Evolutionary conservation across 2,329 filamentous ascomycete species (phyloP).

Genomic region (Fusarium denticulatum): DNA sequence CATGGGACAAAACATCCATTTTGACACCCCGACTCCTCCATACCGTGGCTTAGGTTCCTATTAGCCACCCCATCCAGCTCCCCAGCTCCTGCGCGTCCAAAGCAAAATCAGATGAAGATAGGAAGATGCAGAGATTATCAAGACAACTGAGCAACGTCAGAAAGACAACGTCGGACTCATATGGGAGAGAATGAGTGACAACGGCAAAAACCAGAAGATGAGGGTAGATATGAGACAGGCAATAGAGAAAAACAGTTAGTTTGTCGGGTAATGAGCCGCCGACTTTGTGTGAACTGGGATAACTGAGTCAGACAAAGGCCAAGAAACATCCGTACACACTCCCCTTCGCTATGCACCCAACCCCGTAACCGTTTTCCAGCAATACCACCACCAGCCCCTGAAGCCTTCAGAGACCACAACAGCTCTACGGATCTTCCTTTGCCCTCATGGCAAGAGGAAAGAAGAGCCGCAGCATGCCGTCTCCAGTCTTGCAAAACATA

Average conservation of each 20-base stretch:
- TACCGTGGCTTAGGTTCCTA: slow-evolving; percentile 30
- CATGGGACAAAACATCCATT: slow-evolving; percentile 35
- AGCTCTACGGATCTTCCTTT: neutral
- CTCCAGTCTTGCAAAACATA: slow-evolving; percentile 48
- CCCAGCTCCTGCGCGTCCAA: slow-evolving; percentile 43
- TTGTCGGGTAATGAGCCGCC: slow-evolving; percentile 36
- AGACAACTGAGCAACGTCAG: slow-evolving; percentile 22
- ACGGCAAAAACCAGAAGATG: slow-evolving; percentile 25
- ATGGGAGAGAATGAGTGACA: slow-evolving; percentile 17
- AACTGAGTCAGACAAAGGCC: slow-evolving; percentile 50
- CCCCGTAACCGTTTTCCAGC: slow-evolving; percentile 55
- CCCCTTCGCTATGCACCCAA: slow-evolving; percentile 57
- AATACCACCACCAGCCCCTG: slow-evolving; percentile 47
- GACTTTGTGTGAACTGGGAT: slow-evolving; percentile 45
- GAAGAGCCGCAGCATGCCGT: slow-evolving; percentile 5
- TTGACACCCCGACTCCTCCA: slow-evolving; percentile 46
- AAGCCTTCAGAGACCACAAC: slow-evolving; percentile 7
- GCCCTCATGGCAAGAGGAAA: slow-evolving; percentile 3
- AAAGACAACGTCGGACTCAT: slow-evolving; percentile 20
- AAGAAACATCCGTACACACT: slow-evolving; percentile 55
- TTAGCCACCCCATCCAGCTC: slow-evolving; percentile 42
- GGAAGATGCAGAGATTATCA: slow-evolving; percentile 30
- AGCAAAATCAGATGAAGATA: slow-evolving; percentile 32
- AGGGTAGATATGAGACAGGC: slow-evolving; percentile 30
- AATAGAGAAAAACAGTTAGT: slow-evolving; percentile 41